Evolutionary conservation across 2,329 filamentous ascomycete genomes (phyloP), one percentile per base, ranked within the genome.

Genomic region (Clonostachys solani): DNA sequence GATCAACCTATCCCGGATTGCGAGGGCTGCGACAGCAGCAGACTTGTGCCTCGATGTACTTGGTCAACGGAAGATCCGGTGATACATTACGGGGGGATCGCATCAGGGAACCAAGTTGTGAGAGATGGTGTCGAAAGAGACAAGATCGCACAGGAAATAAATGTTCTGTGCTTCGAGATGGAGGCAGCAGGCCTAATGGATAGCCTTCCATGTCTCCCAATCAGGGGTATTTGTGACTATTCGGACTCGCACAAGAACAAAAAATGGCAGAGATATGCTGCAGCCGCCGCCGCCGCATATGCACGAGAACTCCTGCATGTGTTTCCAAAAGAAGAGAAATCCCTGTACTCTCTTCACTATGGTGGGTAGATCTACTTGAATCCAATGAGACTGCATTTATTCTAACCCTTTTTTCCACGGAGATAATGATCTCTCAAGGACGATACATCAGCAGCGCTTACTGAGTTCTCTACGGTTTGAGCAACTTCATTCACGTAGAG

Each of bases 61-160:
- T 5, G 40, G 29, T 23, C 12, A 9, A 13, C 10, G n/a, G 18
- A 13, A 5, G 35, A 19, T 13, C 45, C 45, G 15, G 40, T n/a
- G 5, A 43, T 47, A 10, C 63, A 68, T 45, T 65, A 64, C 33
- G 67, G 67, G 0, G 33, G 60, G 0, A 65, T 70, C 45, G 65
- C 61, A 2, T 66, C 47, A 5, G 43, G 43, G 5, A 45, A 49
- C 29, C 43, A 42, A 15, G 43, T 49, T 6, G 33, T 49, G 18
- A 37, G 29, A 35, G 9, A 46, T 12, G 43, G 43, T 6, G 17
- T 7, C 60, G 7, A 50, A 6, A 50, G 66, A 3, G 61, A 67
- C 47, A 45, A 62, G 60, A 42, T 65, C 66, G 42, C 43, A 61
- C 17, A 58, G 62, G 53, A 56, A 58, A 44, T 12, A 6, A 38